Percentiles rank a stretch among this genome's conserved stretches.
These are phyloP conservation scores for Tetrastigma voinierianum DNA, from an alignment of 164 flowering plant genomes.

Conservation along the genomic window DNA sequence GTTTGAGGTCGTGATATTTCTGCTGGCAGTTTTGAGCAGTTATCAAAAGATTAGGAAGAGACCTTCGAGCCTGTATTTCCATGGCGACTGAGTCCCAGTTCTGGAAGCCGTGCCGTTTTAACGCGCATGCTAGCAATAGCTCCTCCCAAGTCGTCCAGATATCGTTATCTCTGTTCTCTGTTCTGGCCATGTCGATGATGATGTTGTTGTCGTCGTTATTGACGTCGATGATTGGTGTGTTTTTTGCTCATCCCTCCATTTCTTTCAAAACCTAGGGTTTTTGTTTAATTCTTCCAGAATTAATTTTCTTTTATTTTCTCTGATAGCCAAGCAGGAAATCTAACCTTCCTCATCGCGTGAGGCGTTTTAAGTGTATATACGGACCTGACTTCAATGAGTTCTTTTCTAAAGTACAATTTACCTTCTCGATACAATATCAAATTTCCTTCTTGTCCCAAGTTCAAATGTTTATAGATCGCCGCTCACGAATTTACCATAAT, in stretches of 20 bases:
- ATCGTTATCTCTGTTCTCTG: constrained; percentile 11
- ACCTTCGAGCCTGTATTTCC: constrained; percentile 54
- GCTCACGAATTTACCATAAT: not conserved
- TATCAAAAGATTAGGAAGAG: constrained; percentile 34
- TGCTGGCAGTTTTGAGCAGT: constrained; percentile 54
- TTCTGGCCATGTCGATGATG: constrained; percentile 5
- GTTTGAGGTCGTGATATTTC: constrained; percentile 60
- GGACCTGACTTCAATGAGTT: no score
- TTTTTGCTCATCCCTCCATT: not conserved
- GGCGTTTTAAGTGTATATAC: no score
- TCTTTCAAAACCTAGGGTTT: constrained; percentile 19
- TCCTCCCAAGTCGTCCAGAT: constrained; percentile 93
- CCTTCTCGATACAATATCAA: not conserved
- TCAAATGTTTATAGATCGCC: not conserved
- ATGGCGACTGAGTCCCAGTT: constrained; percentile 78
- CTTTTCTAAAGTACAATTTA: no score
- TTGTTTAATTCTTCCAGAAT: no score
- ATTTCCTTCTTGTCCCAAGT: not conserved
- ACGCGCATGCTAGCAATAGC: constrained; percentile 82
- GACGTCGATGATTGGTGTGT: constrained; percentile 5
- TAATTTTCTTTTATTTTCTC: not conserved
- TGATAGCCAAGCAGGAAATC: no score
- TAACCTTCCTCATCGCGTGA: no score
- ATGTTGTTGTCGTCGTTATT: no score
- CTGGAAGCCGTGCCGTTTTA: constrained; percentile 67